Percentiles rank a stretch among this genome's conserved stretches.
phyloP scores from a whole-genome alignment of 805 yeast genomes.

The Cephaloascus fragrans region DNA sequence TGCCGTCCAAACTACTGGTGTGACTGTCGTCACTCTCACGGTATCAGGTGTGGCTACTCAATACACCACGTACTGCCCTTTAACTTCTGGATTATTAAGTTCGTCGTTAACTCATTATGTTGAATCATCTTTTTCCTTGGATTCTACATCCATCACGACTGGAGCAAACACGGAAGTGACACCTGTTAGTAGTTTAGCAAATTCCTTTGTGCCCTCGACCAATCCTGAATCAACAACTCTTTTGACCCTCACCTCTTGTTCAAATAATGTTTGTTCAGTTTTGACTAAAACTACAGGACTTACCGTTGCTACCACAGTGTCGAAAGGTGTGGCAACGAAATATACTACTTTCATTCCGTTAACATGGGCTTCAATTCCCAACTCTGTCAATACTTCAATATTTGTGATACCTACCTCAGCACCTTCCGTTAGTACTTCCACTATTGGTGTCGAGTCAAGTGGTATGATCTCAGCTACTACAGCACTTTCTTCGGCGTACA shows the following conservation, averaged over 20 bases:
- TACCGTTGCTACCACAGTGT: slow-evolving; percentile 11
- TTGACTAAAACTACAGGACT: not conserved
- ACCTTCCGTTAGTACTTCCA: not conserved
- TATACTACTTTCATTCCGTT: slow-evolving; percentile 16
- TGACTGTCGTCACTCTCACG: not conserved
- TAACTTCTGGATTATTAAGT: not conserved
- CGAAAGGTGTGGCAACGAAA: slow-evolving; percentile 7
- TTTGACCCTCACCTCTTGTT: slow-evolving; percentile 18
- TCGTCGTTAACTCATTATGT: no score
- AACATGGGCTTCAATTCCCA: slow-evolving; percentile 1
- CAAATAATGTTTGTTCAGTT: slow-evolving; percentile 14
- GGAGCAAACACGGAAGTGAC: no score
- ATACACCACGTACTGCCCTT: not conserved
- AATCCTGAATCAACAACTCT: not conserved
- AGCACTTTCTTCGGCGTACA: no score
- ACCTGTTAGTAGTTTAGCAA: no score
- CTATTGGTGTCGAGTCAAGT: no score
- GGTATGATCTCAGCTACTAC: no score
- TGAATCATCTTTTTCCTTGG: no score
- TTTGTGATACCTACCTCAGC: not conserved
- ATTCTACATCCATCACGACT: no score
- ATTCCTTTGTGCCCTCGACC: not conserved
- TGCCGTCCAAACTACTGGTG: not conserved
- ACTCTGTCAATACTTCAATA: no score
- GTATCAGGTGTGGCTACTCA: not conserved